phyloP scores from a whole-genome alignment of 495 filamentous ascomycete species.

The Penicillium subrubescens region DNA sequence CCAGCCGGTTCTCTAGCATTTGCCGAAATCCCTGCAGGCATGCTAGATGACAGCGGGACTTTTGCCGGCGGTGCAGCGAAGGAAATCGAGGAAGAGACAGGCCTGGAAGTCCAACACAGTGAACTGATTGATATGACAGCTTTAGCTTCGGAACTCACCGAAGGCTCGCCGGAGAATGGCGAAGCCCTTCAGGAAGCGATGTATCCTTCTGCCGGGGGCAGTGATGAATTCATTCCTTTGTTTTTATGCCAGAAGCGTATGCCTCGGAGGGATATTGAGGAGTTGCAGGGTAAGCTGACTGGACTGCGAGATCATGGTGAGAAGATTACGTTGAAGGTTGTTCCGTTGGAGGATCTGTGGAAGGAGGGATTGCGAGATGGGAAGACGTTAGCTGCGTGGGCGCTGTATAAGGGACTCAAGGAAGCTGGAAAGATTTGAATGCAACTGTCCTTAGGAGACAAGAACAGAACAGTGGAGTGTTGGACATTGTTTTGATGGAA shows the following conservation, averaged over 20 bases:
- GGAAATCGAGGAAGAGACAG: constrained; percentile 84
- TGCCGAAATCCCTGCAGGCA: constrained; percentile 83
- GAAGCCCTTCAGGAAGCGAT: constrained; percentile 62
- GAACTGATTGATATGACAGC: constrained; percentile 73
- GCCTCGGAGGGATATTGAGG: constrained; percentile 60
- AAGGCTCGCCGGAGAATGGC: constrained; percentile 26
- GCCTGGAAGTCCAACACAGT: constrained; percentile 55
- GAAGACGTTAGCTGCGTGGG: constrained; percentile 76
- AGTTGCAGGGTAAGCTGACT: constrained; percentile 74
- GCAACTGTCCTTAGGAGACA: not conserved
- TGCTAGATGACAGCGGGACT: constrained; percentile 77
- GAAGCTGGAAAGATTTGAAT: constrained; percentile 61
- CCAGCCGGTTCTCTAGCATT: constrained; percentile 76
- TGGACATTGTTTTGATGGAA: not conserved
- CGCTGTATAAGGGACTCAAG: constrained; percentile 72
- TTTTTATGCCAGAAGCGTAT: constrained; percentile 75
- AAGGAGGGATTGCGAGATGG: constrained; percentile 73
- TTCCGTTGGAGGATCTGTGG: constrained; percentile 75
- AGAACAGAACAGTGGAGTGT: not conserved
- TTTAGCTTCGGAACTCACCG: constrained; percentile 45
- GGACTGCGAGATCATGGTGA: constrained; percentile 78
- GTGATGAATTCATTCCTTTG: constrained; percentile 82
- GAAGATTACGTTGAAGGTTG: constrained; percentile 79
- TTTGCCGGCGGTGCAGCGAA: constrained; percentile 78
- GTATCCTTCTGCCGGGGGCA: constrained; percentile 78